Evolutionary conservation across 176 grass and related monocot species (phyloP).

Genomic region (Triticum turgidum): DNA sequence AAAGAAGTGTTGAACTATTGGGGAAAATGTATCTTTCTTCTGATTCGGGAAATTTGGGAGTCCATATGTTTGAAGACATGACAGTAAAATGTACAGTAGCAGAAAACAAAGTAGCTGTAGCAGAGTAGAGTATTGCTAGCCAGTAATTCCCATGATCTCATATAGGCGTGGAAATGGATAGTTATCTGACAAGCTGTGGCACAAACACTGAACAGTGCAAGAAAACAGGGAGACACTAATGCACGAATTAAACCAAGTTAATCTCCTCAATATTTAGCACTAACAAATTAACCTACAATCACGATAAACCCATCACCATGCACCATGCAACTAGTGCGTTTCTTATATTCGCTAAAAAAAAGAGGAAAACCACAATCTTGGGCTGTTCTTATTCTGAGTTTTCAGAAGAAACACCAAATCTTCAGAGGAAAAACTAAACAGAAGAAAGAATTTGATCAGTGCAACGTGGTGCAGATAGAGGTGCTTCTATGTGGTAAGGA

Average conservation of each 20-base stretch:
- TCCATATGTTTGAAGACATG: neutral
- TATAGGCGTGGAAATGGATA: neutral
- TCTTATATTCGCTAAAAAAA: neutral
- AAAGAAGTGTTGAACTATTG: neutral
- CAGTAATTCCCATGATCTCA: neutral
- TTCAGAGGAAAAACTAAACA: neutral
- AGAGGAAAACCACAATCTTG: neutral
- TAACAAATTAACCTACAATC: neutral
- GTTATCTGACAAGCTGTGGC: neutral
- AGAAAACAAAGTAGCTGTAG: no score
- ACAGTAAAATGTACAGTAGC: neutral
- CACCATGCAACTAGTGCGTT: neutral
- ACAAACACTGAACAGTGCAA: neutral
- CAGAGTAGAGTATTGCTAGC: no score
- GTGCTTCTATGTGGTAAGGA: constrained; percentile 62
- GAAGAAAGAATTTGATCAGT: neutral
- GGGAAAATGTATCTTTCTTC: no score
- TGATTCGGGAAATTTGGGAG: neutral
- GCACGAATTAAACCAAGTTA: neutral
- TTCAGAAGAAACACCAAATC: constrained; percentile 3
- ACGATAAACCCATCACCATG: neutral
- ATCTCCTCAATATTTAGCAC: neutral
- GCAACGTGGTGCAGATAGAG: neutral
- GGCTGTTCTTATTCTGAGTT: constrained; percentile 28
- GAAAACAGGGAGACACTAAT: neutral